These are phyloP conservation scores for Fusarium chaquense DNA, from an alignment of 2,329 filamentous ascomycete species.

Conservation along the genomic window DNA sequence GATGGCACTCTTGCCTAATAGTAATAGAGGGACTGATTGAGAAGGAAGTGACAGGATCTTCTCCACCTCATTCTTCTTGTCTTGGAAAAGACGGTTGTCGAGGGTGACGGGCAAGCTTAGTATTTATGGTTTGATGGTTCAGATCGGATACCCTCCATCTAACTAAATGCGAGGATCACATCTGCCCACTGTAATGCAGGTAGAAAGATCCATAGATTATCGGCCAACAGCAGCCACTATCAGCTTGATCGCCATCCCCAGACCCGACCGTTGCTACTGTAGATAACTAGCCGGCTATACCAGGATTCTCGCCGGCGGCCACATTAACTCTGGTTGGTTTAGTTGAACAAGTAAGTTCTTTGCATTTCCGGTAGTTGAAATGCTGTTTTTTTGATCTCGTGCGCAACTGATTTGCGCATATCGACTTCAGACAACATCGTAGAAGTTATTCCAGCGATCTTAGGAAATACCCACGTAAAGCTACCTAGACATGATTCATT, in stretches of 20 bases:
- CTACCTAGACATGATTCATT: not conserved
- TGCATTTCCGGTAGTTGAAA: conserved; percentile 32
- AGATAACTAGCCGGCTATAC: conserved; percentile 42
- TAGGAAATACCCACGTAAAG: not conserved
- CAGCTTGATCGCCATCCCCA: conserved; percentile 41
- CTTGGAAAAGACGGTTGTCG: conserved; percentile 14
- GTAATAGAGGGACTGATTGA: conserved; percentile 1
- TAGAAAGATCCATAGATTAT: conserved; percentile 10
- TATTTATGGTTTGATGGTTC: conserved; percentile 37
- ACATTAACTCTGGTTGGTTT: conserved; percentile 25
- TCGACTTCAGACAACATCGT: not conserved
- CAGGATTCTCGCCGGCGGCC: conserved; percentile 42
- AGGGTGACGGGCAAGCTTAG: conserved; percentile 36
- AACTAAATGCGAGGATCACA: not conserved
- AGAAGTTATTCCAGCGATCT: not conserved
- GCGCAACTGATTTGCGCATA: not conserved
- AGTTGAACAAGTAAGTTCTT: conserved; percentile 7
- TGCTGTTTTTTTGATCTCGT: conserved; percentile 5
- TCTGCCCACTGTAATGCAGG: not conserved
- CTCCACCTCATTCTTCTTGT: conserved; percentile 34
- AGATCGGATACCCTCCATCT: conserved; percentile 1
- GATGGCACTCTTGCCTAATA: conserved; percentile 21
- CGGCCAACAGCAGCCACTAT: conserved; percentile 34
- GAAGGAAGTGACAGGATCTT: conserved; percentile 23
- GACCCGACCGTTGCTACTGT: conserved; percentile 27